A percentile compares a stretch with the other conserved stretches of the same genome.
phyloP scores from a whole-genome alignment of 352 stramenopile species.

The Phytophthora boehmeriae region DNA sequence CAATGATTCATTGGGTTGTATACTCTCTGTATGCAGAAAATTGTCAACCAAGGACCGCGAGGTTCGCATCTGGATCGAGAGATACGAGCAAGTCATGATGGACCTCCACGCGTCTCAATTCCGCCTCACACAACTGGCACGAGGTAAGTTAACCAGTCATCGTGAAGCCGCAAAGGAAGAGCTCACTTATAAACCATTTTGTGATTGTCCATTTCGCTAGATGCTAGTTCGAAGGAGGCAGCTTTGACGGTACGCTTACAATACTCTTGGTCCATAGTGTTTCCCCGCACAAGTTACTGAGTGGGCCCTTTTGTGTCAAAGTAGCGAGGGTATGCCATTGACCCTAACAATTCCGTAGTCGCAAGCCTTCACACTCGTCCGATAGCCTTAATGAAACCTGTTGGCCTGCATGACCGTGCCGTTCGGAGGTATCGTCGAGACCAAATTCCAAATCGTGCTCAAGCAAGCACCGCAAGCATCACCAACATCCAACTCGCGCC shows the following conservation, averaged over 20 bases:
- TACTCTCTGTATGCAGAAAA: slow-evolving; percentile 33
- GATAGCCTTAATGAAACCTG: slow-evolving; percentile 51
- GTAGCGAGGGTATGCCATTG: slow-evolving; percentile 63
- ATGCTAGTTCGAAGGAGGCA: slow-evolving; percentile 68
- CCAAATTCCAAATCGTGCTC: slow-evolving; percentile 65
- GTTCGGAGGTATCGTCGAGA: slow-evolving; percentile 75
- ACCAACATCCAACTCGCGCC: slow-evolving; percentile 22
- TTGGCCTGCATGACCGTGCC: slow-evolving; percentile 59
- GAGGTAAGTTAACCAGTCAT: slow-evolving; percentile 38
- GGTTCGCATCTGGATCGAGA: slow-evolving; percentile 73
- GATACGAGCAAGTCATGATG: slow-evolving; percentile 88
- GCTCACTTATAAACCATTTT: not conserved
- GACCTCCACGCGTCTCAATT: slow-evolving; percentile 81
- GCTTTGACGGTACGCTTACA: slow-evolving; percentile 50
- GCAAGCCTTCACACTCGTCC: slow-evolving; percentile 41
- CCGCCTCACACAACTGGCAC: slow-evolving; percentile 61
- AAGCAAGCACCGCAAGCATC: slow-evolving; percentile 48
- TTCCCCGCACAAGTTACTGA: not conserved
- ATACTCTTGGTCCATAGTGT: slow-evolving; percentile 1
- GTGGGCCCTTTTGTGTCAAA: not conserved
- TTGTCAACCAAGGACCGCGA: slow-evolving; percentile 57
- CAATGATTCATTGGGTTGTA: not conserved
- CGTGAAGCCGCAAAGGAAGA: not conserved
- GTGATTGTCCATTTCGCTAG: slow-evolving; percentile 27
- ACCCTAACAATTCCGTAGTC: slow-evolving; percentile 42